These are phyloP conservation scores for Paecilomyces dactylethromorphus DNA, from an alignment of 2,329 filamentous ascomycete genomes.

Conservation along the genomic window DNA sequence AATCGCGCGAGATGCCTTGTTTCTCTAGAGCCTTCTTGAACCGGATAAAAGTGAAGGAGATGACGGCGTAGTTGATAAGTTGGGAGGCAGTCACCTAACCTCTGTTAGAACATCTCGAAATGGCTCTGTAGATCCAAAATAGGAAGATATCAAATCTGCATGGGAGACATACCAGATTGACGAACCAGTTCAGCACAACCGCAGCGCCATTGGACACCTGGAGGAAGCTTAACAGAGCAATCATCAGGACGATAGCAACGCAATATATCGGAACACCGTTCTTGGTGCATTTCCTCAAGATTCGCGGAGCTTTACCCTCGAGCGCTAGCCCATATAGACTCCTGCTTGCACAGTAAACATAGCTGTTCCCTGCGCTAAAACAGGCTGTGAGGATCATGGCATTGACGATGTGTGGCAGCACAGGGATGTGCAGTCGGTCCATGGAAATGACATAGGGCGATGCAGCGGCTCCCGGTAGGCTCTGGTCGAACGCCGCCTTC, in stretches of 20 bases:
- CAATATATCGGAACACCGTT: conserved; percentile 69
- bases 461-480: conserved; percentile 60
- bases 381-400: conserved; percentile 63
- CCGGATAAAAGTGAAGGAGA: conserved; percentile 64
- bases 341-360: conserved; percentile 61
- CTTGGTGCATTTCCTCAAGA: conserved; percentile 56
- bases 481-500: conserved; percentile 52
- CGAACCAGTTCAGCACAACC: conserved; percentile 66
- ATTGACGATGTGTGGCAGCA: conserved; percentile 66
- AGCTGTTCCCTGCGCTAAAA: conserved; percentile 63
- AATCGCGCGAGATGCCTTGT: conserved; percentile 62
- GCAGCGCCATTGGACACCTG: conserved; percentile 61
- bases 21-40: conserved; percentile 64
- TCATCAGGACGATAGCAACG: conserved; percentile 57
- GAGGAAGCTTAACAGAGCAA: conserved; percentile 67
- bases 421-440: conserved; percentile 55
- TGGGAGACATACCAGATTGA: conserved; percentile 47
- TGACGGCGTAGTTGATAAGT: conserved; percentile 65
- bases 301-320: conserved; percentile 63
- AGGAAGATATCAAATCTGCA: not conserved
- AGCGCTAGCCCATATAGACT: conserved; percentile 63
- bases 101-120: not conserved
- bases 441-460: conserved; percentile 66
- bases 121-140: no score
- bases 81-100: conserved; percentile 62